Percentiles rank a stretch among this genome's conserved stretches.
phyloP scores from a whole-genome alignment of 1,284 basidiomycete genomes.

The Tilletia caries region DNA sequence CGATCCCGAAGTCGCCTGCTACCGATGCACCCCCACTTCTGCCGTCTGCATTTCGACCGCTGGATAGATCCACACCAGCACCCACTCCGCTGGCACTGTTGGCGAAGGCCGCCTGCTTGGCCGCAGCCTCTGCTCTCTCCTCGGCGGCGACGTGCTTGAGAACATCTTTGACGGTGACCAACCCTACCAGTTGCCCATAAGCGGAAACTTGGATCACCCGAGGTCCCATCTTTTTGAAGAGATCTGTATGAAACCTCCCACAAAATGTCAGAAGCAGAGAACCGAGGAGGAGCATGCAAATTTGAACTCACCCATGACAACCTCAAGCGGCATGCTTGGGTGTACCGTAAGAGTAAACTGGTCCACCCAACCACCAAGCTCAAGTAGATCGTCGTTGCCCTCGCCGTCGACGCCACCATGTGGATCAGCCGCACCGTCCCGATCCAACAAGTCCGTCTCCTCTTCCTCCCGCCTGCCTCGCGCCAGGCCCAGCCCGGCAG shows the following conservation, averaged over 20 bases:
- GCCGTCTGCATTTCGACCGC: background rate
- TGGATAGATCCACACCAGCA: background rate
- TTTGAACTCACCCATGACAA: constrained; percentile 79
- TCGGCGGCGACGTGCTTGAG: constrained; percentile 56
- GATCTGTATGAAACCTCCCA: constrained; percentile 20
- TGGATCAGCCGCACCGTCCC: constrained; percentile 27
- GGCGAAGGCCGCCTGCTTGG: background rate
- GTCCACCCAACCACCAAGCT: constrained; percentile 47
- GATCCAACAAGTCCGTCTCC: constrained; percentile 17
- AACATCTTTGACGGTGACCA: constrained; percentile 95
- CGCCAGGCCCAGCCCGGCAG: background rate
- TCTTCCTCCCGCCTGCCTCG: constrained; percentile 11
- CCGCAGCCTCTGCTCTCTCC: constrained; percentile 34
- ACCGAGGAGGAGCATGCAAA: background rate
- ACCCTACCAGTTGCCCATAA: constrained; percentile 70
- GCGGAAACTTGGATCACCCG: constrained; percentile 88
- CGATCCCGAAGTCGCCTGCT: constrained; percentile 20
- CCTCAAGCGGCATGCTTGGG: constrained; percentile 87
- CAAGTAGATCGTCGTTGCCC: constrained; percentile 34
- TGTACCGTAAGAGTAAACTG: constrained; percentile 61
- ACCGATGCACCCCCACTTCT: background rate
- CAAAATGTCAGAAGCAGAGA: background rate
- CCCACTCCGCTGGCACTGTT: background rate
- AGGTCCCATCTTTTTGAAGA: constrained; percentile 64
- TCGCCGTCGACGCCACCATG: constrained; percentile 35